Conservation (phyloP, 345 rosid species). For the Capsella bursapastoris region DNA sequence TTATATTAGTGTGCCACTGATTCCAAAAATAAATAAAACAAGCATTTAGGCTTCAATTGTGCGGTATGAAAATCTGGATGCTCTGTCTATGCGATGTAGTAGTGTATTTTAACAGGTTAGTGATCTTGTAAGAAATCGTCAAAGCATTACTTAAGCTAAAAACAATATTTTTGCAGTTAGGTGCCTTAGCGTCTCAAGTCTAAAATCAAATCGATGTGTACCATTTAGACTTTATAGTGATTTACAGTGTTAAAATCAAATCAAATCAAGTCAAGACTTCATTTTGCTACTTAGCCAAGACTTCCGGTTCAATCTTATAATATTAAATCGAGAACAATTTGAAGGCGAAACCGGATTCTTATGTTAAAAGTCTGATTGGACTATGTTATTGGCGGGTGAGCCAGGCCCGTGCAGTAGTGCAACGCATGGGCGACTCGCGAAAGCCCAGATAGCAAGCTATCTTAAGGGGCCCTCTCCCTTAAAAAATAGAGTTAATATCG, state of each 20-base stretch:
- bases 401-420: slow-evolving; percentile 44
- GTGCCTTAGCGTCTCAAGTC: background rate
- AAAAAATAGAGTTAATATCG: slow-evolving; percentile 45
- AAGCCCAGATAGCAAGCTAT: slow-evolving; percentile 44
- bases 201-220: background rate
- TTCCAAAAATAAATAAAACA: slow-evolving; percentile 27
- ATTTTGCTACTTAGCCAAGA: background rate
- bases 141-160: background rate
- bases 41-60: background rate
- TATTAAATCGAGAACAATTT: background rate
- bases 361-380: background rate
- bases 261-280: no score
- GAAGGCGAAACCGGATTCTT: no score
- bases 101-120: background rate
- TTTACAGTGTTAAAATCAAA: no score
- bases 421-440: slow-evolving; percentile 35
- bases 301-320: background rate
- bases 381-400: background rate
- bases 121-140: no score
- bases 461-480: slow-evolving; percentile 12
- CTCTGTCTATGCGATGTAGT: background rate
- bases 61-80: background rate
- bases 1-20: slow-evolving; percentile 34
- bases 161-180: background rate
- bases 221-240: no score